A percentile compares a stretch with the other conserved stretches of the same genome.
Conservation (phyloP, 768 basidiomycete genomes). For the Lyophyllum atratum region DNA sequence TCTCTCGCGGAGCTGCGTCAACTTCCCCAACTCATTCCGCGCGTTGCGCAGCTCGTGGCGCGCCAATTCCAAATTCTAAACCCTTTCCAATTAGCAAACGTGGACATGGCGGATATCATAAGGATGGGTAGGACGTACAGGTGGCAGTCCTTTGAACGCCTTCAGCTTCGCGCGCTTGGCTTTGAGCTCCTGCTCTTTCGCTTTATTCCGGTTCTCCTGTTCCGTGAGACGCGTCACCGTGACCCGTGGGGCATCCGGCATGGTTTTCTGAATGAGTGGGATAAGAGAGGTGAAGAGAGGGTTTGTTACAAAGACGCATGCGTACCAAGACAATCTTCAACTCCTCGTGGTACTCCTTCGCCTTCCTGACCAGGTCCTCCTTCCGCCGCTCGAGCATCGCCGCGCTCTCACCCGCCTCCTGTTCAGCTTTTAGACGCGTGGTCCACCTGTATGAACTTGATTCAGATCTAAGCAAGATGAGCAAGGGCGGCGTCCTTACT, state of each 20-base stretch:
- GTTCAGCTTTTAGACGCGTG: conserved; percentile 24
- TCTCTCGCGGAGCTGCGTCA: conserved; percentile 49
- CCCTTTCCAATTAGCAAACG: background rate
- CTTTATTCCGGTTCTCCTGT: conserved; percentile 38
- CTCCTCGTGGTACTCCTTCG: conserved; percentile 47
- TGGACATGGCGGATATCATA: background rate
- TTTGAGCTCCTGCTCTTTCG: conserved; percentile 39
- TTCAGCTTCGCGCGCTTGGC: conserved; percentile 44
- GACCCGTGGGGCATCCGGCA: conserved; percentile 30
- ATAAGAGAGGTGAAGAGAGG: background rate
- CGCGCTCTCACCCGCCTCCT: conserved; percentile 25
- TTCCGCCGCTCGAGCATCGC: conserved; percentile 38
- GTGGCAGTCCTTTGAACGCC: conserved; percentile 52
- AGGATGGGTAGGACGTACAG: conserved; percentile 29
- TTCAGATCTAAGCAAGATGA: background rate
- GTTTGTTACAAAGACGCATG: background rate
- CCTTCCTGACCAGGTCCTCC: conserved; percentile 44
- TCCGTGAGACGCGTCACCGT: conserved; percentile 39
- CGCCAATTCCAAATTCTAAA: conserved; percentile 49
- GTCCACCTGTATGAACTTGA: conserved; percentile 34
- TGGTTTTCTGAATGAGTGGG: conserved; percentile 22
- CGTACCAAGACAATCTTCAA: conserved; percentile 36
- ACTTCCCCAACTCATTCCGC: conserved; percentile 43
- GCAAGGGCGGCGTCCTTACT: conserved; percentile 27
- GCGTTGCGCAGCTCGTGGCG: conserved; percentile 41